Evolutionary conservation across 768 basidiomycete genomes (phyloP).

Genomic region (Obba rivulosa): DNA sequence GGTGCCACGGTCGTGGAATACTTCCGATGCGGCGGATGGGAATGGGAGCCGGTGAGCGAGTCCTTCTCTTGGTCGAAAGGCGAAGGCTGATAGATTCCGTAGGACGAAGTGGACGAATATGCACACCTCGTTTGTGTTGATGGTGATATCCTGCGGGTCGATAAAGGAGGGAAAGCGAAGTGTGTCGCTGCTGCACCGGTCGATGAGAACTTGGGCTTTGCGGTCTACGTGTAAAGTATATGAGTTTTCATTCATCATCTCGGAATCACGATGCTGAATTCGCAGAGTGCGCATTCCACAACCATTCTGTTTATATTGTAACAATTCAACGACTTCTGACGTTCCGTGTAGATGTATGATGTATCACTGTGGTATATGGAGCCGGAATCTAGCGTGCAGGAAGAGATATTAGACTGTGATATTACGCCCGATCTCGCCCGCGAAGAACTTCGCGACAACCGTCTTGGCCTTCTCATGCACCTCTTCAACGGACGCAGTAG

Average conservation of each 20-base stretch:
- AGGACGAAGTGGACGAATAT: constrained; percentile 54
- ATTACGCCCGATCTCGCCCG: constrained; percentile 20
- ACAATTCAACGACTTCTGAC: background rate
- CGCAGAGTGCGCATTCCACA: background rate
- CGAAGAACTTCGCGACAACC: constrained; percentile 48
- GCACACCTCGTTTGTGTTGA: constrained; percentile 80
- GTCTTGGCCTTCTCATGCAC: constrained; percentile 59
- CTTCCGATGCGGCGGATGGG: constrained; percentile 73
- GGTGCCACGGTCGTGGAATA: constrained; percentile 69
- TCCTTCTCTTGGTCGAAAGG: too few species aligned
- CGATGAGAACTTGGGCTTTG: constrained; percentile 33
- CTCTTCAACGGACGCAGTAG: constrained; percentile 59
- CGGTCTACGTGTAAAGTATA: constrained; percentile 38
- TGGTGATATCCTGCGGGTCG: constrained; percentile 64
- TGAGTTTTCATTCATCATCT: too few species aligned
- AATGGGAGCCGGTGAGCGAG: constrained; percentile 74
- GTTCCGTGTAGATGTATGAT: background rate
- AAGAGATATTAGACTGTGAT: constrained; percentile 14
- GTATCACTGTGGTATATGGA: background rate
- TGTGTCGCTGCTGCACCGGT: constrained; percentile 38
- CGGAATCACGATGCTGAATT: background rate
- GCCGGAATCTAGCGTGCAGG: constrained; percentile 1
- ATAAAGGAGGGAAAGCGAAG: constrained; percentile 50
- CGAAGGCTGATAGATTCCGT: constrained; percentile 2
- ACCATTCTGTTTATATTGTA: background rate